Base-by-base conservation (phyloP, 352 stramenopile species). In the Thalassiosira mediterranea region DNA sequence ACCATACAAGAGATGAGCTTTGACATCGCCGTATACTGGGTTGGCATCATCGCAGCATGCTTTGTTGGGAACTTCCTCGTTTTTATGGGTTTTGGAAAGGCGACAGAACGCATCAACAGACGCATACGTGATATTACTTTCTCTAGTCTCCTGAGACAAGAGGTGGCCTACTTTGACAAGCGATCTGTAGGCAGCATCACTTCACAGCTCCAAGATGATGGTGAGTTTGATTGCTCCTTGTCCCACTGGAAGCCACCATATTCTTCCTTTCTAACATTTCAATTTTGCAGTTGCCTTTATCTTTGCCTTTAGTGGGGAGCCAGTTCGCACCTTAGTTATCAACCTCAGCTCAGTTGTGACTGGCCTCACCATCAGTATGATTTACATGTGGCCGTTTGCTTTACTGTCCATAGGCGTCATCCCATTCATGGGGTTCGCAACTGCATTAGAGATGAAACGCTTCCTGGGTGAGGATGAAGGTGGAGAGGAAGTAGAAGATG, bases 141-240 rank as follows among this genome's bases (percentile, higher is more conserved):
- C 59, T 40, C 47, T 5, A 42, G 70, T 38, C 65, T 93, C 29
- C 46, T 90, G 21, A 64, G 84, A 1, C 82, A 90, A 64, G 87
- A 93, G 52, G 67, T 88, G 32, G 75, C 77, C 0, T 93, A 80
- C 51, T 91, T 88, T 66, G 87, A 93, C 49, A 80, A 75, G 11
- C 62, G 70, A 10, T 81, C 32, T 60, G 76, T 91, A 28, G 78
- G 75, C 4, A 81, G 56, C 23, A 83, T 89, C 28, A 90, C 87
- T 13, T 77, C 76, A 49, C 68, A 87, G 49, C 51, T 93, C 5
- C 58, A 83, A 57, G 80, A 90, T 38, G 87, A 93, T 79, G 81
- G n/a, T n/a, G n/a, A n/a, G n/a, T n/a, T n/a, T n/a, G n/a, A n/a
- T n/a, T n/a, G n/a, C n/a, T n/a, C n/a, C n/a, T n/a, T n/a, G n/a